These are phyloP conservation scores for Cubamyces lactineus DNA, from an alignment of 768 basidiomycete genomes.

Conservation along the genomic window DNA sequence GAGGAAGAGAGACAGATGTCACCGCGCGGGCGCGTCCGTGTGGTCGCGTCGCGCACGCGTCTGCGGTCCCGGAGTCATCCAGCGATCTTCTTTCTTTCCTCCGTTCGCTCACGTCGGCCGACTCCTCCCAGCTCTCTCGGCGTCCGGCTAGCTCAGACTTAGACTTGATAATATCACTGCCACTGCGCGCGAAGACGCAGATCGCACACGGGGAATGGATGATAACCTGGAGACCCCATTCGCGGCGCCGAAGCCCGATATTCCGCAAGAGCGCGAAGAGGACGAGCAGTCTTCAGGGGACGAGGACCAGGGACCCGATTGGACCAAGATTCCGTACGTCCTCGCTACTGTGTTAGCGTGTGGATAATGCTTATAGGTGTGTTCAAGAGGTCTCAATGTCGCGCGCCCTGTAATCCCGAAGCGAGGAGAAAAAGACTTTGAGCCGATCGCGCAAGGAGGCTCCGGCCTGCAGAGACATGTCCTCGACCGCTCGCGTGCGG, in stretches of 20 bases:
- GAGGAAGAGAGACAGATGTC: neutral
- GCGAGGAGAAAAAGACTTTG: constrained; percentile 97
- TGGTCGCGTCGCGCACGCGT: constrained; percentile 3
- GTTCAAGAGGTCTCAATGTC: constrained; percentile 21
- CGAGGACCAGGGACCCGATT: constrained; percentile 79
- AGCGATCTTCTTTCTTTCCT: neutral
- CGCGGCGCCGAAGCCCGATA: constrained; percentile 35
- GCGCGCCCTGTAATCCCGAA: constrained; percentile 83
- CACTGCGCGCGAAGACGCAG: too few relatives aligned
- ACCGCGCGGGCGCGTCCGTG: neutral
- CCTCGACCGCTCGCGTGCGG: constrained; percentile 75
- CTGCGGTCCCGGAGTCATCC: too few relatives aligned
- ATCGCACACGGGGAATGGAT: constrained; percentile 53
- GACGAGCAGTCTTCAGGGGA: constrained; percentile 64
- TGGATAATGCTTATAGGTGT: neutral
- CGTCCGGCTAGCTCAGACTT: neutral
- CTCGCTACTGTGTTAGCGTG: neutral
- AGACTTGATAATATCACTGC: too few relatives aligned
- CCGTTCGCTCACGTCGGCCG: constrained; percentile 4
- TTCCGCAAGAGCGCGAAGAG: constrained; percentile 43
- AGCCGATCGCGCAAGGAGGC: constrained; percentile 68
- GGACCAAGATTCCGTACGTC: constrained; percentile 74
- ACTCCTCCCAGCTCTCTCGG: neutral
- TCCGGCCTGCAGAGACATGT: constrained; percentile 81
- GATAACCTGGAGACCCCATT: constrained; percentile 57